phyloP scores from a whole-genome alignment of 352 stramenopile species.

The Pythium brachiatum region DNA sequence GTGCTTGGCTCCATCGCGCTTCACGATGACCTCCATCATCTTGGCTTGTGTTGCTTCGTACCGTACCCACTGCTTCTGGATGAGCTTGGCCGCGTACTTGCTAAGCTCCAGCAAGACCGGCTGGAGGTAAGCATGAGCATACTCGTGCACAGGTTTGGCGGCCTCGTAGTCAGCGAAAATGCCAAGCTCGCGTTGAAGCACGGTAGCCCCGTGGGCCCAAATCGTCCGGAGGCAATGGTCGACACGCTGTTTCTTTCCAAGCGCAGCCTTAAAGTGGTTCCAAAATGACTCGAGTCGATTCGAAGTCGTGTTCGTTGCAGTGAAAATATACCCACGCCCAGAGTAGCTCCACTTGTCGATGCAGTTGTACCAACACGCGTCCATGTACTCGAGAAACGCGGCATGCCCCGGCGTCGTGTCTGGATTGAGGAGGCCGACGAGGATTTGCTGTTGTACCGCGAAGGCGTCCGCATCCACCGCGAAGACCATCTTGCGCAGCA shows the following conservation, averaged over 20 bases:
- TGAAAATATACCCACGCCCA: conserved; percentile 6
- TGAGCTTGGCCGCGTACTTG: neutral
- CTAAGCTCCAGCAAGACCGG: neutral
- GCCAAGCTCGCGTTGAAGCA: conserved; percentile 6
- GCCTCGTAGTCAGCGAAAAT: neutral
- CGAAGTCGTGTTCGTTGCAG: conserved; percentile 11
- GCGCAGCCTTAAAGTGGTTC: conserved; percentile 2
- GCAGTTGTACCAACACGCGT: conserved; percentile 7
- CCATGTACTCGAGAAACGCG: neutral
- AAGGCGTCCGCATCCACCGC: neutral
- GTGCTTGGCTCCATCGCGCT: neutral
- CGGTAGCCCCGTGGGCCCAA: neutral
- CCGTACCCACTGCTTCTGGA: conserved; percentile 4
- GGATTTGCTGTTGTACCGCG: neutral
- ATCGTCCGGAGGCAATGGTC: conserved; percentile 12
- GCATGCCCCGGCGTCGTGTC: neutral
- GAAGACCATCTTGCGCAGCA: neutral
- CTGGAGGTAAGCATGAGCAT: neutral
- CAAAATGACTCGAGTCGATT: conserved; percentile 17
- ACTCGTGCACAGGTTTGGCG: neutral
- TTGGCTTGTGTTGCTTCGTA: conserved; percentile 5
- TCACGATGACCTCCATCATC: conserved; percentile 8
- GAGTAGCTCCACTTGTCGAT: conserved; percentile 11
- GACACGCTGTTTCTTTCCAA: conserved; percentile 2
- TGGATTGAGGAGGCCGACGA: neutral